Evolutionary conservation across 2,329 filamentous ascomycete species (phyloP), one percentile per base, ranked within the genome.

Genomic region (Monilinia polystroma): DNA sequence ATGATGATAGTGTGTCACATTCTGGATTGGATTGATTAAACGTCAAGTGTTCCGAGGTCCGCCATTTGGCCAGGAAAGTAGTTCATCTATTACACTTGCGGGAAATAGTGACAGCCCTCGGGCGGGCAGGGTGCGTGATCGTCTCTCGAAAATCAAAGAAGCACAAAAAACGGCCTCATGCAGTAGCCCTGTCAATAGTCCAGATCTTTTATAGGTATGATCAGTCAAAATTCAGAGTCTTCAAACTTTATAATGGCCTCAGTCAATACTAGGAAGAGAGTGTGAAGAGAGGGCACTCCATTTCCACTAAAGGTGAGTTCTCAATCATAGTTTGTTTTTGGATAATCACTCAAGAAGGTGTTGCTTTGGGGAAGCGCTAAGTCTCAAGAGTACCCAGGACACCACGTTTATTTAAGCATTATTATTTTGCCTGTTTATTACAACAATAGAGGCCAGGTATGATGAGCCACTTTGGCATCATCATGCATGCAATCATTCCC

Each of bases 401-500:
- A 54, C 68, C 70, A 71, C 70, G 70, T 71, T 70, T 64, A 41
- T 66, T 49, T 63, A 68, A 47, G 54, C 66, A 67, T 69, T 52
- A 52, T 65, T 66, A 54, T 43, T 43, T 43, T 14, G 47, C 49
- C 54, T 67, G 45, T 64, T 67, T 67, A 41, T 41, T 62, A 41
- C 49, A 47, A 38, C 41, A 56, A 62, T 68, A 68, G 69, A 47
- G 16, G 59, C 65, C 51, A 68, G 68, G 70, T 66, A 68, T 63
- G 45, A 68, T 63, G 45, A 62, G 65, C 64, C 64, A 69, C 64
- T 69, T 68, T 67, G 67, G 66, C 69, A 70, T 69, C 68, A 69
- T 73, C 67, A 73, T 73, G 70, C 71, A 66, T 73, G 57, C 45
- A 58, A 66, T 66, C 38, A 43, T 60, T 35, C 68, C 45, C 58